Evolutionary conservation across 805 yeast genomes (phyloP).

Genomic region (Candida quercuum): DNA sequence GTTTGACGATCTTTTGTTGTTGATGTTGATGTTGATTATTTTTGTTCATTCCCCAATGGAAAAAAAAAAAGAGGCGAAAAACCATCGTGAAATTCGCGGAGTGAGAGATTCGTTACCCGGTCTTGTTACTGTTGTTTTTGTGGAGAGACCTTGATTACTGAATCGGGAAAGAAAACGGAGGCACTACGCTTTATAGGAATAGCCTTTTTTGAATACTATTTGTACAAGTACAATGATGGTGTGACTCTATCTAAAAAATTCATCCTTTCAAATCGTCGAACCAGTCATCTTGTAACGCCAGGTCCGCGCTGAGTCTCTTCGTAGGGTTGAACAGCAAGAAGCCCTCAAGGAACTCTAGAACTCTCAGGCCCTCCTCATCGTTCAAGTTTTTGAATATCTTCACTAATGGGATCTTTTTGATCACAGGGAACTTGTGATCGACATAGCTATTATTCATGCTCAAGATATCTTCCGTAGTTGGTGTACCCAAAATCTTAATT

Average conservation of each 20-base stretch:
- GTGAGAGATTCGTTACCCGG: too few relatives aligned
- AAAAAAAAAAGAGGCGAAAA: too few relatives aligned
- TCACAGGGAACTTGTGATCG: slow-evolving; percentile 93
- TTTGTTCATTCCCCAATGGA: too few relatives aligned
- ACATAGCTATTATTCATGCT: slow-evolving; percentile 96
- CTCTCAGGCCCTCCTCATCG: slow-evolving; percentile 35
- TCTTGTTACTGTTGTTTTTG: neutral
- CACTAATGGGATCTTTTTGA: slow-evolving; percentile 68
- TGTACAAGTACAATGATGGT: neutral
- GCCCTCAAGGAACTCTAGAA: slow-evolving; percentile 47
- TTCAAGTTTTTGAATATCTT: slow-evolving; percentile 57
- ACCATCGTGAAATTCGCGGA: too few relatives aligned
- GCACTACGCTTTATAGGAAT: too few relatives aligned
- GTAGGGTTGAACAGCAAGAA: slow-evolving; percentile 66
- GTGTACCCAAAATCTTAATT: slow-evolving; percentile 93
- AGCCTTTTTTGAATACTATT: too few relatives aligned
- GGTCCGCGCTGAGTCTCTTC: slow-evolving; percentile 54
- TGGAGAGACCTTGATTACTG: neutral
- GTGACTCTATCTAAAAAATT: too few relatives aligned
- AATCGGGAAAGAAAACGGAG: neutral
- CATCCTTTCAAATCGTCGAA: slow-evolving; percentile 46
- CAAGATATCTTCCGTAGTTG: slow-evolving; percentile 84
- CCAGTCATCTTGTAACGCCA: slow-evolving; percentile 46
- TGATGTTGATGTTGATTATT: too few relatives aligned
- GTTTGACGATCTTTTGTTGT: too few relatives aligned